Evolutionary conservation across 2,329 filamentous ascomycete genomes (phyloP), one percentile per base, ranked within the genome.

Genomic region (Tolypocladium nubicola): DNA sequence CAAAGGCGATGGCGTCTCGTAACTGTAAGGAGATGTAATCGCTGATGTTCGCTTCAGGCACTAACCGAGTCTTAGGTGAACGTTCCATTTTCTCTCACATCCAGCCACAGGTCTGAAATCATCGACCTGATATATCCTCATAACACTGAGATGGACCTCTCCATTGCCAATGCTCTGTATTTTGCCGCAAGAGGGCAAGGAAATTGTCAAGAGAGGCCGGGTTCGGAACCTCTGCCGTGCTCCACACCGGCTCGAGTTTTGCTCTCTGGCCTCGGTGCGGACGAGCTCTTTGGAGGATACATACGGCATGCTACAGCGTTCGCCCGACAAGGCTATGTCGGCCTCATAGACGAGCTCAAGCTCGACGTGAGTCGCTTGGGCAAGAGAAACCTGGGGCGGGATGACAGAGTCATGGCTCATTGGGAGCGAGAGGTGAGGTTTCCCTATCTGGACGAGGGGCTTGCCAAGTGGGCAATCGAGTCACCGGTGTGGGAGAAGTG

Each of bases 101-200:
- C 85, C 49, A 77, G 79, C 2, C 88, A 96, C 65, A 84, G 89
- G 60, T 66, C 79, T 3, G 79, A 79, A 33, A 82, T 99, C 23
- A 81, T 92, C 41, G 79, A 83, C 2, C 77, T 99, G 21, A 97
- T 99, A 70, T 80, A 88, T 63, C 94, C 94, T 0, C 94, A 99
- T 71, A 93, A 96, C 63, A 99, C 94, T 0, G 94, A 99, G 72
- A 99, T 99, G 94, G 94, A 99, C 66, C 78, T 99, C 1, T 99
- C 94, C 4, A 99, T 99, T 64, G 88, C 89, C 0, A 87, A 83
- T 64, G 94, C 94, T 0, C 78, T 99, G n/a, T 97, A 97, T 71
- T 99, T 99, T 74, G 91, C 94, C 7, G 86, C 93, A 0, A 82
- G 90, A 43, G 93, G 91, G 1, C 70, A 75, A 54, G 90, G 87